Evolutionary conservation across 1,284 basidiomycete species (phyloP), one percentile per base, ranked within the genome.

Genomic region (Sporisorium exsertum): DNA sequence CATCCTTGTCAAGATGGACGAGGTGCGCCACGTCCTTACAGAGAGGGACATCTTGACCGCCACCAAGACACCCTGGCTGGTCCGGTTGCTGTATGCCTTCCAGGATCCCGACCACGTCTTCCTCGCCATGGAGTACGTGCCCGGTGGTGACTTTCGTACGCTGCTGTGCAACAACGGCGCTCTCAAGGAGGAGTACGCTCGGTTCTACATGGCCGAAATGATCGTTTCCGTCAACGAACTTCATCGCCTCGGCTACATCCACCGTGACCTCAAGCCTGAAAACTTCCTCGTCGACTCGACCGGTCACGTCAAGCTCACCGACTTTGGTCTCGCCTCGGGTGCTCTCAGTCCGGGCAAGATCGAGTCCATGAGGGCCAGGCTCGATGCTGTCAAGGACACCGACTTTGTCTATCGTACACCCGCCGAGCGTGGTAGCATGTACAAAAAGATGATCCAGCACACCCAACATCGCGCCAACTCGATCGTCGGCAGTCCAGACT

Each of bases 181-280:
- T 33, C 76, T 99, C 3, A 79, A 82, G 43, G 81, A 84, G 53
- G 83, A 85, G 69, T 82, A 84, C 52, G 84, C 84, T 35, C 78
- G 83, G 24, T 85, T 85, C 67, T 85, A 85, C 58, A 82, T 81
- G 67, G 65, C 83, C 50, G 84, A 85, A 57, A 85, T 85, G 84
- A 70, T 85, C 56, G 83, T 84, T 32, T 72, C 81, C n/a, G 83
- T 84, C 65, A 84, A 85, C 64, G 83, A 80, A 56, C 76, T 81
- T 33, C 79, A 81, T 70, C 77, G 69, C 35, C 81, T 84, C 1
- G 83, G 83, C 35, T 85, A 86, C 72, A 84, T 85, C 37, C 96
- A 99, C 87, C 93, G 96, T 68, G 96, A 99, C 87, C 88, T 98
- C 63, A 99, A 98, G 87, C 96, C 96, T 1, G 96, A 98, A 93